Base-by-base conservation (phyloP, 805 yeast genomes). In the Tetrapisispora arboricola region DNA sequence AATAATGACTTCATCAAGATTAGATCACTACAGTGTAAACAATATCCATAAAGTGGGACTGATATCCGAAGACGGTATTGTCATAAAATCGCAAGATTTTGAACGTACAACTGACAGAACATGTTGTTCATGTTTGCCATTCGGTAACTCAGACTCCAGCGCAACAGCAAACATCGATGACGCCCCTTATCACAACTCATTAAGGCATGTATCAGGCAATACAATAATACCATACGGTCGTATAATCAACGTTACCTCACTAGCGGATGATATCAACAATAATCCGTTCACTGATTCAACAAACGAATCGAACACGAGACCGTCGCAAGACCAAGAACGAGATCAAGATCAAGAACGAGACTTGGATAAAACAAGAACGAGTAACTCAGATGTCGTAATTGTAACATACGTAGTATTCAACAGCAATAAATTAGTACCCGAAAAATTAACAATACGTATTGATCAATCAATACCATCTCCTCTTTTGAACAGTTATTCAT, bases 141-240 rank as follows among this genome's bases (percentile, higher is more conserved):
- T 28, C 11, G 5, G 20, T 19, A 25, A 15, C 6, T 9, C 21
- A 19, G 19, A 11, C 12, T 25, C 27, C 5, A 25, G 13, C 12
- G n/a, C 5, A 25, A 17, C 17, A 5, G 22, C 17, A 4, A 10
- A 9, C 11, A 22, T 34, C 8, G 29, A 34, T 13, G 37, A 34
- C 13, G 15, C 37, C 13, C 37, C 37, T 11, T 34, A 34, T 24
- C 17, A n/a, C 6, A 19, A 20, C n/a, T 27, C 22, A 7, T n/a
- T 26, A 10, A 26, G 39, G 28, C 32, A 27, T 27, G 39, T 34
- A 16, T 24, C 30, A 4, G 36, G 42, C 6, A 57, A 57, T 38
- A 50, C 61, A 1, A 46, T 57, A 20, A 58, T 60, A 15, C 64
- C 65, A 1, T 60, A 49, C 41, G 55, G 57, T 20, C 55, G 60